Evolutionary conservation across 1,284 basidiomycete genomes (phyloP), one percentile per base, ranked within the genome.

Genomic region (Ceratobasidium sp.): DNA sequence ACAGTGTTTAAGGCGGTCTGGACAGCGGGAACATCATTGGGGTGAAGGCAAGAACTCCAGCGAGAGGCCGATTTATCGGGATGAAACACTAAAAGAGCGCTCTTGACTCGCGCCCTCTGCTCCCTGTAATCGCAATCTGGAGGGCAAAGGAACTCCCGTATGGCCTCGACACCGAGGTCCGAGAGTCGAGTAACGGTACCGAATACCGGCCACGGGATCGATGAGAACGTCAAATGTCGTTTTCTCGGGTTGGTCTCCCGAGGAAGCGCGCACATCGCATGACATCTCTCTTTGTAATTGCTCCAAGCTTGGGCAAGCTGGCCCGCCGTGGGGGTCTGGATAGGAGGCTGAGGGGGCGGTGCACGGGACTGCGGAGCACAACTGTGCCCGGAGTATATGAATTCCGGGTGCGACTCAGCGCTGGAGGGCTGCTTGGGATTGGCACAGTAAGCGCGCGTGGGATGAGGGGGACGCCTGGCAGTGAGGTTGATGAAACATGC

Each of bases 131-230:
- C 38, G 40, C 50, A 54, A 38, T 67, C 45, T 6, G 64, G 64
- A 22, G 64, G 15, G 31, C 64, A 67, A 22, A 67, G 38, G 40
- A 67, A 67, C 29, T 38, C 38, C n/a, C 20, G 49, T 42, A 67
- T 67, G 20, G 64, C 50, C 29, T 50, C 50, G 27, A 25, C 20
- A n/a, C 25, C 38, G 27, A 67, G 52, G 12, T 67, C 64, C 31
- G 64, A 67, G 15, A 67, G 25, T 40, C 31, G 49, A 54, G 49
- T 67, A 25, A 67, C 64, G 13, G 64, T 31, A 32, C 64, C 64
- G 40, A 67, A 67, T 31, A 67, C 64, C 25, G 64, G 64, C 64
- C 64, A 67, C 17, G 64, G 64, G 54, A 67, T 55, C 50, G 64
- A 67, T 54, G 64, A 67, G 29, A 67, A 67, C 6, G 64, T 67